Evolutionary conservation across 345 rosid species (phyloP).

Genomic region (Theobroma cacao): DNA sequence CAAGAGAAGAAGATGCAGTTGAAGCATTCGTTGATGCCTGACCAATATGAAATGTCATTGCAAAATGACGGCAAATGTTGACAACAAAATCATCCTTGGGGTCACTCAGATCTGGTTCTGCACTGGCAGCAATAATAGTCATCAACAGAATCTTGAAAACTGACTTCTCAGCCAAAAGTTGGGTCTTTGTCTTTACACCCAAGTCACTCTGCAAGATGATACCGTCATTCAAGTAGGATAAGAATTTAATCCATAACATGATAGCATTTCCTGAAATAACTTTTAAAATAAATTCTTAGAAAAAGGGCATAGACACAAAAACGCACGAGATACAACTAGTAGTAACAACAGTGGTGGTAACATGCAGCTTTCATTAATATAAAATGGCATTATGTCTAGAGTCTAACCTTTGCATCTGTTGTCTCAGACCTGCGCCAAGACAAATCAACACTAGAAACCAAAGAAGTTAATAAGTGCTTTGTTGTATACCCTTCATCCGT

Average conservation of each 20-base stretch:
- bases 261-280: not conserved
- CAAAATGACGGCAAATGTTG: constrained; percentile 91
- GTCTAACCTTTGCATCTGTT: constrained; percentile 76
- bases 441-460: constrained; percentile 66
- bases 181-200: constrained; percentile 99
- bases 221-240: not conserved
- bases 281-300: not conserved
- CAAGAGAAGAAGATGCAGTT: constrained; percentile 40
- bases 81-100: constrained; percentile 77
- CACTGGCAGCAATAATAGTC: constrained; percentile 83
- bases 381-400: constrained; percentile 4
- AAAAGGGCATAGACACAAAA: not conserved
- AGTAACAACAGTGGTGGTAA: too few species aligned
- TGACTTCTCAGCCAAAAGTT: constrained; percentile 96
- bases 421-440: constrained; percentile 78
- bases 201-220: constrained; percentile 70
- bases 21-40: constrained; percentile 55
- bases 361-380: not conserved
- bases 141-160: constrained; percentile 87
- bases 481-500: constrained; percentile 67
- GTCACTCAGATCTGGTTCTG: constrained; percentile 75
- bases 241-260: not conserved
- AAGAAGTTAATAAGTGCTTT: constrained; percentile 56
- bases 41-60: constrained; percentile 78
- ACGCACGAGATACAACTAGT: not conserved